phyloP scores from a whole-genome alignment of 2,329 filamentous ascomycete species.

The Phaeosphaeriaceae sp. region DNA sequence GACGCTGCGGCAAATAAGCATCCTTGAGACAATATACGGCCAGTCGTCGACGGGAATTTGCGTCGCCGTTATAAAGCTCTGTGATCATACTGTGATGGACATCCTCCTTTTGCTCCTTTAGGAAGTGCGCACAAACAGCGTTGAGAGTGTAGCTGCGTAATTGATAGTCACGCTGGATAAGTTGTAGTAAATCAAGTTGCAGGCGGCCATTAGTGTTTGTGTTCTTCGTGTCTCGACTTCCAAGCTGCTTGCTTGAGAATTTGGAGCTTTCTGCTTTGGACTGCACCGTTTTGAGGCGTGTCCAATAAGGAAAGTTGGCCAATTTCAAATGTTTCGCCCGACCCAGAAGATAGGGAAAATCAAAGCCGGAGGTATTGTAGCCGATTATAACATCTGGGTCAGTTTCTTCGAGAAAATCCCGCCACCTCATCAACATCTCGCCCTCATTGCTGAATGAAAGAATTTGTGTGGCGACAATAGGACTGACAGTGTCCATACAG shows the following conservation, averaged over 20 bases:
- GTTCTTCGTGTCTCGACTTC: slow-evolving; percentile 89
- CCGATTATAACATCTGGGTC: slow-evolving; percentile 98
- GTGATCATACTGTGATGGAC: slow-evolving; percentile 99
- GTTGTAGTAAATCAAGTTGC: slow-evolving; percentile 90
- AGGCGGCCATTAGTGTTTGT: slow-evolving; percentile 95
- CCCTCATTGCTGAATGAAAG: slow-evolving; percentile 81
- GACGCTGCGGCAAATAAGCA: slow-evolving; percentile 88
- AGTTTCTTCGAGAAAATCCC: slow-evolving; percentile 84
- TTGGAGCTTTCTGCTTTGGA: slow-evolving; percentile 80
- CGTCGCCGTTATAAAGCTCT: slow-evolving; percentile 93
- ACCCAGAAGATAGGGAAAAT: slow-evolving; percentile 94
- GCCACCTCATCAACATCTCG: slow-evolving; percentile 92
- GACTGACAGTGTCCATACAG: slow-evolving; percentile 87
- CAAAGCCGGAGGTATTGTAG: slow-evolving; percentile 98
- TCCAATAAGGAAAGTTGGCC: slow-evolving; percentile 82
- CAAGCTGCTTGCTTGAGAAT: slow-evolving; percentile 98
- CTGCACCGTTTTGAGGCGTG: slow-evolving; percentile 72
- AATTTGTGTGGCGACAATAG: slow-evolving; percentile 94
- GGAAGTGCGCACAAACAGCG: slow-evolving; percentile 91
- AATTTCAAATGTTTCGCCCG: slow-evolving; percentile 86
- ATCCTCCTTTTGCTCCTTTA: slow-evolving; percentile 98
- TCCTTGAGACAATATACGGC: slow-evolving; percentile 98
- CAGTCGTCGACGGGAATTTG: slow-evolving; percentile 86
- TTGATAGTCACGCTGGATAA: slow-evolving; percentile 94
- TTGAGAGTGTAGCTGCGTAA: slow-evolving; percentile 96